Percentiles rank a stretch among this genome's conserved stretches.
These are phyloP conservation scores for Hypericum androsaemum DNA, from an alignment of 345 rosid species.

Conservation along the genomic window DNA sequence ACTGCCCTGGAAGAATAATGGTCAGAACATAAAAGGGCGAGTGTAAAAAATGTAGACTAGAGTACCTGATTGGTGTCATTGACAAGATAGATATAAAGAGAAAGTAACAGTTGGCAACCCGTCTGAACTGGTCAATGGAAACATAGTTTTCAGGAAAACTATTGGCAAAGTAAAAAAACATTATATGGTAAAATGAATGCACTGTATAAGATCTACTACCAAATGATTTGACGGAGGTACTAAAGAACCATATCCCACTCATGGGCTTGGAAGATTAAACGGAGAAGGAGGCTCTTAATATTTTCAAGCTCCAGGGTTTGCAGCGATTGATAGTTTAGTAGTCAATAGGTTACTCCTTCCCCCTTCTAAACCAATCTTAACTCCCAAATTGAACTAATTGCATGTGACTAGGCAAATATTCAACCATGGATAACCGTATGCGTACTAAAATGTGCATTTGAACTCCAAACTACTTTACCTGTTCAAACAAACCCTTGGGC, in stretches of 20 bases:
- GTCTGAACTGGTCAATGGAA: conserved; percentile 83
- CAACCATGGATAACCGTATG: background rate
- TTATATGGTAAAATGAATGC: background rate
- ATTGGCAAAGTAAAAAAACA: background rate
- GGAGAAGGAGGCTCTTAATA: too few relatives aligned
- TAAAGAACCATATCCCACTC: too few relatives aligned
- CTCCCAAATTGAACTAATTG: too few relatives aligned
- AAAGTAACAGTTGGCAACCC: conserved; percentile 95
- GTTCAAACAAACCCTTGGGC: conserved; percentile 97
- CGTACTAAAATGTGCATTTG: conserved; percentile 3
- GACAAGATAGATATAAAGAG: conserved; percentile 90
- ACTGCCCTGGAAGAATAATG: too few relatives aligned
- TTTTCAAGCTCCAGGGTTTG: too few relatives aligned
- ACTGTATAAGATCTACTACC: too few relatives aligned
- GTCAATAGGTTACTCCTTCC: too few relatives aligned
- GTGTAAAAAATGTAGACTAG: conserved; percentile 3
- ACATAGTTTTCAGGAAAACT: conserved; percentile 28
- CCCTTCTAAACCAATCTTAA: too few relatives aligned
- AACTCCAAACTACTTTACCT: conserved; percentile 42
- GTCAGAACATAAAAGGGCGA: background rate
- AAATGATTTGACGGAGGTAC: too few relatives aligned
- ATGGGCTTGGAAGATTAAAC: too few relatives aligned
- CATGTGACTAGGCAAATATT: too few relatives aligned
- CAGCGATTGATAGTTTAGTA: too few relatives aligned
- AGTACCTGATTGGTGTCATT: conserved; percentile 89